Conservation (phyloP, 495 filamentous ascomycete genomes). For the Talaromyces liani region DNA sequence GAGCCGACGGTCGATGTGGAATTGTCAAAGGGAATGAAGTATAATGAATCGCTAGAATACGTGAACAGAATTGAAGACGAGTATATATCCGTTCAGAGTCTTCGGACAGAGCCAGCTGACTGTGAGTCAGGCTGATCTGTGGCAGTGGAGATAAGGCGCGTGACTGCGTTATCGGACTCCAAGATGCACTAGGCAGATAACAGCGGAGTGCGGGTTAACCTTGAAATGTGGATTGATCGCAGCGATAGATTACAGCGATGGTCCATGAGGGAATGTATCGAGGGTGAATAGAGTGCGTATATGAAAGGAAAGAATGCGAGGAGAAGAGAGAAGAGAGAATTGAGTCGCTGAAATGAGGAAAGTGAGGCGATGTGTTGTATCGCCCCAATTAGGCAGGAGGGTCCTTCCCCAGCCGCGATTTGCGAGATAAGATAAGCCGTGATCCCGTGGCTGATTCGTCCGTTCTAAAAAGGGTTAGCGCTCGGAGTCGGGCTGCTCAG, state of each 20-base stretch:
- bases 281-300: background rate
- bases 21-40: background rate
- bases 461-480: background rate
- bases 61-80: background rate
- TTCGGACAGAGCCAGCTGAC: background rate
- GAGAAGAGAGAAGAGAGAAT: background rate
- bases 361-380: background rate
- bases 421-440: background rate
- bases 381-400: constrained; percentile 3
- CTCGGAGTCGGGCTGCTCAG: background rate
- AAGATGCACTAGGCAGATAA: background rate
- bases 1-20: background rate
- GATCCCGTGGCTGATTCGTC: background rate
- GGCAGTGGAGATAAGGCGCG: background rate
- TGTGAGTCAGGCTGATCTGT: background rate
- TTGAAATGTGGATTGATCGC: background rate
- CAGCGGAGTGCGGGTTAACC: background rate
- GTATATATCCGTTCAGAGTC: background rate
- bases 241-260: background rate
- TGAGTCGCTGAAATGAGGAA: too few relatives aligned
- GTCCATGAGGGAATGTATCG: too few relatives aligned
- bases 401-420: background rate
- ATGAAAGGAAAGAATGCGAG: background rate
- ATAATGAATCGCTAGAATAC: background rate
- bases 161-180: constrained; percentile 4